Conservation (phyloP, 768 basidiomycete genomes). For the Lentinula raphanica region DNA sequence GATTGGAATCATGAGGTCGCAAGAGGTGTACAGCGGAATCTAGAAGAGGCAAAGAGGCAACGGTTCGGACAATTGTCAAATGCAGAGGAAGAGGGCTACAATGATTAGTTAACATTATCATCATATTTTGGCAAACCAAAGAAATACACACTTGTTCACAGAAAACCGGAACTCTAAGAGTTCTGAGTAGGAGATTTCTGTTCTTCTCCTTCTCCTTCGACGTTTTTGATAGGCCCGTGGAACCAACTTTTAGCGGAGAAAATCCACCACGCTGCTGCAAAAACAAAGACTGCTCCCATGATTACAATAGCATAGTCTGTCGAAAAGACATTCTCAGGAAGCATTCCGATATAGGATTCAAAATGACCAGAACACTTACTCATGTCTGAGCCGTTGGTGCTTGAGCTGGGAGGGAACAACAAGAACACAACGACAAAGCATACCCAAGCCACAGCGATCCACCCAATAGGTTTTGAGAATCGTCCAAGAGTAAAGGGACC, state of each 20-base stretch:
- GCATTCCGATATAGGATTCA: background rate
- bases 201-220: conserved; percentile 21
- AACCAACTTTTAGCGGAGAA: conserved; percentile 70
- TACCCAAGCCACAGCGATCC: conserved; percentile 63
- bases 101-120: too few relatives aligned
- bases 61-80: background rate
- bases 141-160: too few relatives aligned
- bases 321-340: background rate
- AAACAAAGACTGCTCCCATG: conserved; percentile 58
- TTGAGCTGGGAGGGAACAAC: conserved; percentile 46
- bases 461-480: conserved; percentile 57
- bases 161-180: too few relatives aligned
- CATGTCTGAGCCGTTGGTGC: conserved; percentile 40
- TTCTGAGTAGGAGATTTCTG: background rate
- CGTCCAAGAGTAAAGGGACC: conserved; percentile 58
- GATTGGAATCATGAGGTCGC: conserved; percentile 62
- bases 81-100: background rate
- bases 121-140: too few relatives aligned
- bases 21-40: conserved; percentile 47
- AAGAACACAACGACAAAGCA: conserved; percentile 54
- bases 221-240: conserved; percentile 54
- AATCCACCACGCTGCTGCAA: conserved; percentile 60
- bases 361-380: conserved; percentile 36
- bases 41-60: conserved; percentile 35
- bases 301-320: conserved; percentile 68